These are phyloP conservation scores for Sorghum bicolor DNA, from an alignment of 176 grass and related monocot genomes.

Conservation along the genomic window Sorghum_bicolor_NCBIv3 NC_012872.2:63774001-63774500, in stretches of 20 bases:
- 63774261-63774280: slow-evolving; percentile 33
- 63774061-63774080: not conserved
- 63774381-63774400: not conserved
- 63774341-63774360: not conserved
- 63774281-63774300: not conserved
- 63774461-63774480: slow-evolving; percentile 72
- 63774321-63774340: not conserved
- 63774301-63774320: not conserved
- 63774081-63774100: not conserved
- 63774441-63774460: slow-evolving; percentile 80
- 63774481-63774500: slow-evolving; percentile 68
- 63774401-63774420: slow-evolving; percentile 26
- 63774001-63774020: not conserved
- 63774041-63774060: slow-evolving; percentile 40
- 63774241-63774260: slow-evolving; percentile 34
- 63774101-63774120: not conserved
- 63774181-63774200: slow-evolving; percentile 20
- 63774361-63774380: slow-evolving; percentile 36
- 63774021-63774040: not conserved
- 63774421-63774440: slow-evolving; percentile 60
- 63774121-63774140: not conserved
- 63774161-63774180: slow-evolving; percentile 21
- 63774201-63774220: not conserved
- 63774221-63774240: not conserved
- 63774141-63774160: not conserved